Base-by-base conservation (phyloP, 208 protist species). In the Trichomonas tenax region DNA sequence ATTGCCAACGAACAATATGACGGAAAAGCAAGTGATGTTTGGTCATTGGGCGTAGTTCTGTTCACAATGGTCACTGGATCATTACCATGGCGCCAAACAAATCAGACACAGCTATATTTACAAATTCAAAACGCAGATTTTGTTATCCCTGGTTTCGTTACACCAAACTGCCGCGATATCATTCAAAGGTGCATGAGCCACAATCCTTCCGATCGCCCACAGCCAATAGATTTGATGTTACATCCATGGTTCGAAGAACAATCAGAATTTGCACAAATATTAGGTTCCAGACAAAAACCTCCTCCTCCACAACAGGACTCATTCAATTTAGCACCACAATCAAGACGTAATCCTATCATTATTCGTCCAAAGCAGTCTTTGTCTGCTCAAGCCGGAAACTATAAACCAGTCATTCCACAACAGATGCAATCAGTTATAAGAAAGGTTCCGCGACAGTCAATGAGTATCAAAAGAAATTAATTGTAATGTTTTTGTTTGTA, bases 191-290 rank as follows among this genome's bases (percentile, higher is more conserved):
- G 41, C 41, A 93, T 93, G 86, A 48, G 44, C n/a, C 86, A 23
- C 46, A 40, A 93, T 93, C 86, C 86, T 40, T 34, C 11, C 2
- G 86, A 93, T 4, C 23, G 86, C n/a, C 86, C 86, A 51, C 6
- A 9, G 26, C 15, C 45, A 23, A 38, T 26, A 0, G 86, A 93
- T 0, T 48, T 93, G 26, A 31, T 51, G 44, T 58, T 48, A 44
- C 86, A 93, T 44, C 86, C 86, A 51, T 93, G 86, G 86, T 72
- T 72, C 26, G 58, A 72, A 72, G 58, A 72, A 72, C 58, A 72
- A 72, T n/a, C 11, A n/a, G 58, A 72, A 21, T n/a, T 72, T 17
- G 58, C 58, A n/a, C 58, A 72, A n/a, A 31, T 72, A 72, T 72
- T 72, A 31, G 58, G 58, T 26, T 72, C 58, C 1, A 72, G 26